Evolutionary conservation across 352 stramenopile species (phyloP), one percentile per base, ranked within the genome.

Genomic region (Phytophthora vignae): DNA sequence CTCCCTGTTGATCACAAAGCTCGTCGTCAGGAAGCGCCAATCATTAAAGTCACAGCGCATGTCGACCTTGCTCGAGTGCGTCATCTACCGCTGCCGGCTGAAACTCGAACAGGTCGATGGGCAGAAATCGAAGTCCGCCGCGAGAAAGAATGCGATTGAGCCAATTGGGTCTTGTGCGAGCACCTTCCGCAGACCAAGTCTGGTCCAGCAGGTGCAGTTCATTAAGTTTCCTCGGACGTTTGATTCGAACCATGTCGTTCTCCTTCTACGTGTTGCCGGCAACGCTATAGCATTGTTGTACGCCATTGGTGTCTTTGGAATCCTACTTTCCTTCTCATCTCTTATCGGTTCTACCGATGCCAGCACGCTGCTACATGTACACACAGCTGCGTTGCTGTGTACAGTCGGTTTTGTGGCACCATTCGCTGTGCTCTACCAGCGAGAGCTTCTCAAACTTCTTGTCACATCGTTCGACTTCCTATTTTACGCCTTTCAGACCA

Each of bases 181-280:
- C 27, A 46, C 29, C 17, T 7, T 12, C 11, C 49, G 42, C 44
- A 55, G 67, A 44, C 40, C 61, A 19, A 79, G 36, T 1, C 53
- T 73, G 38, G 21, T 77, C 22, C 76, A 81, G 40, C 49, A 57
- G 25, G 62, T 69, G 58, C 56, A 53, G 58, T 76, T 76, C 8
- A 48, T 73, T 3, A 65, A 69, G 5, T 67, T 49, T 52, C 31
- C 22, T 9, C 17, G 53, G 7, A 58, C 42, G 12, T 76, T 72
- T 19, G n/a, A 67, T 25, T 55, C 63, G 7, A 71, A 44, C 2
- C 55, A 64, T 21, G 36, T 75, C 7, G 2, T 71, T 9, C 17
- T 60, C 5, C 55, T 27, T 15, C 42, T 67, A 8, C 46, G 17
- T n/a, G 58, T 76, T 29, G 29, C n/a, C 2, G 27, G 22, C 14